phyloP scores from a whole-genome alignment of 371 early-diverging fungal species.

The Syncephalastrum contaminatum region DNA sequence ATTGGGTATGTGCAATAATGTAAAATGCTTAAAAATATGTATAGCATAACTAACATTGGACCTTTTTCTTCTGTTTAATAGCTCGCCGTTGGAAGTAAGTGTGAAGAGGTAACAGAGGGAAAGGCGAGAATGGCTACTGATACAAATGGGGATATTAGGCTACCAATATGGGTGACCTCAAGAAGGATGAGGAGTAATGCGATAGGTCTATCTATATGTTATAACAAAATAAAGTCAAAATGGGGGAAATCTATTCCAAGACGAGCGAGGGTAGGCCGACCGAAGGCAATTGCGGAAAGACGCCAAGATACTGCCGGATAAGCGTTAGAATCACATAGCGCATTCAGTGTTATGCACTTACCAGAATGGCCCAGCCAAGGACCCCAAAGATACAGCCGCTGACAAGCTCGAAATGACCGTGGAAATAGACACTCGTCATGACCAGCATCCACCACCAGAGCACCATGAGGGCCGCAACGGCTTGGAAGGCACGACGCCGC shows the following conservation, averaged over 20 bases:
- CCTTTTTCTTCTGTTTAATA: too few species aligned
- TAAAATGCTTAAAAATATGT: too few species aligned
- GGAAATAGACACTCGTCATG: constrained; percentile 81
- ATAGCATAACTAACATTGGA: too few species aligned
- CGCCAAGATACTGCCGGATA: constrained; percentile 34
- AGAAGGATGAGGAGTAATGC: constrained; percentile 38
- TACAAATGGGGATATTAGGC: constrained; percentile 19
- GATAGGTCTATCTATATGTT: constrained; percentile 1
- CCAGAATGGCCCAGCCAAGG: constrained; percentile 62
- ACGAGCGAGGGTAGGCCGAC: constrained; percentile 17
- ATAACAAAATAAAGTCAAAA: constrained; percentile 1
- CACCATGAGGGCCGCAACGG: constrained; percentile 32
- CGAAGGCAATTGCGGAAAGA: constrained; percentile 29
- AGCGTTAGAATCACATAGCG: too few species aligned
- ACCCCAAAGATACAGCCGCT: constrained; percentile 71
- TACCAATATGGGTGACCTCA: constrained; percentile 50
- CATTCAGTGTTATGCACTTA: constrained; percentile 30
- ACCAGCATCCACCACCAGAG: constrained; percentile 79
- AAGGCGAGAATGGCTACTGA: too few species aligned
- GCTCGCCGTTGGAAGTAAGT: too few species aligned
- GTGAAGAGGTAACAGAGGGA: too few species aligned
- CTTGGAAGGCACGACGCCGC: constrained; percentile 20
- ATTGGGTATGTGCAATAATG: constrained; percentile 58
- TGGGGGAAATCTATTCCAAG: not conserved
- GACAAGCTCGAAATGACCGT: constrained; percentile 70